Evolutionary conservation across 2,329 filamentous ascomycete species (phyloP).

Genomic region (Apiospora arundinis): DNA sequence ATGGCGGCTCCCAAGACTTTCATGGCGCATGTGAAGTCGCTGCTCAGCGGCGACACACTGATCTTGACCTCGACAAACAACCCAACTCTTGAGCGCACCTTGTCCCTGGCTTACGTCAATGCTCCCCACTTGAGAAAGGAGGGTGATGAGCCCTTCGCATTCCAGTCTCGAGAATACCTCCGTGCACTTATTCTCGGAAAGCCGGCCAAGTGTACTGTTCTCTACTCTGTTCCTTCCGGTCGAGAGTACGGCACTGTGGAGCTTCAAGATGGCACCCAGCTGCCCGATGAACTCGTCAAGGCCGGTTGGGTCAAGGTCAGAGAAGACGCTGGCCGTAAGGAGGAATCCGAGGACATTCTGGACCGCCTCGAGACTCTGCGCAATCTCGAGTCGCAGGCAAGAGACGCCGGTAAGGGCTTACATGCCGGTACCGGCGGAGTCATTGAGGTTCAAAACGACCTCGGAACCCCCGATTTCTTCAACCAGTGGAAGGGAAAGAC

Average conservation of each 20-base stretch:
- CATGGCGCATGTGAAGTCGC: conserved; percentile 85
- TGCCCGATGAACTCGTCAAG: conserved; percentile 84
- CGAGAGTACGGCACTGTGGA: conserved; percentile 87
- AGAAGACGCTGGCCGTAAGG: conserved; percentile 91
- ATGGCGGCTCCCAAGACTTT: conserved; percentile 53
- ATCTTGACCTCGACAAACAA: conserved; percentile 83
- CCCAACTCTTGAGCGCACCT: conserved; percentile 79
- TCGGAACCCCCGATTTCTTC: conserved; percentile 79
- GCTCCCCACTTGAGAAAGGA: conserved; percentile 87
- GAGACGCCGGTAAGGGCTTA: conserved; percentile 78
- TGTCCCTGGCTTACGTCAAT: conserved; percentile 91
- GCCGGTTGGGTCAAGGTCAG: conserved; percentile 93
- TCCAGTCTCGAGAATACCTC: conserved; percentile 93
- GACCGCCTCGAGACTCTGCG: conserved; percentile 79
- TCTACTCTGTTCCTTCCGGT: conserved; percentile 86
- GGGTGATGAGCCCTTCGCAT: conserved; percentile 90
- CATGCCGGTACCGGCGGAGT: conserved; percentile 72
- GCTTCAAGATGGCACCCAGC: conserved; percentile 74
- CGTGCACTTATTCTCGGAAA: conserved; percentile 86
- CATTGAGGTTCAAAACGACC: conserved; percentile 82
- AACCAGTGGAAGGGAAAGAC: conserved; percentile 85
- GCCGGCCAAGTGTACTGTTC: conserved; percentile 80
- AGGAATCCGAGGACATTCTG: conserved; percentile 79
- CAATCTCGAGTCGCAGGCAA: conserved; percentile 78
- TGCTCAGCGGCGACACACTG: conserved; percentile 91